These are phyloP conservation scores for Thalassiosira delicatula DNA, from an alignment of 352 stramenopile genomes.

Conservation along the genomic window DNA sequence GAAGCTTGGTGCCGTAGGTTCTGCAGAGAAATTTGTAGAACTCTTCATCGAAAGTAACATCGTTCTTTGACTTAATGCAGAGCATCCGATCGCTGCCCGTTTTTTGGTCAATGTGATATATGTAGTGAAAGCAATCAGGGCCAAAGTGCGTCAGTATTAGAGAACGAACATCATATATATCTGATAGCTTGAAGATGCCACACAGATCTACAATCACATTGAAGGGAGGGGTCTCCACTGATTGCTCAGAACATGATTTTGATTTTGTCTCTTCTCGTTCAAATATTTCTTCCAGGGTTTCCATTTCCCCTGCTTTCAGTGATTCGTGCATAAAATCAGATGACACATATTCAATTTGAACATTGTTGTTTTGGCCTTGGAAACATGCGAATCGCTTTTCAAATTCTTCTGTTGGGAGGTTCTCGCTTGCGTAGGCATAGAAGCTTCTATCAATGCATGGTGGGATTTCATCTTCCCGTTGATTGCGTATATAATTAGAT, in stretches of 20 bases:
- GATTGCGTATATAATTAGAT: conserved; percentile 66
- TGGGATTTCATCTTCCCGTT: conserved; percentile 67
- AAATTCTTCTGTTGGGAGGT: conserved; percentile 53
- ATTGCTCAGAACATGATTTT: neutral
- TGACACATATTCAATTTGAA: conserved; percentile 62
- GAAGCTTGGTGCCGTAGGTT: conserved; percentile 57
- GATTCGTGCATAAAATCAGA: conserved; percentile 72
- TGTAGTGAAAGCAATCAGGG: conserved; percentile 66
- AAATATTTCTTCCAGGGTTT: conserved; percentile 68
- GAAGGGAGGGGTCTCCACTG: conserved; percentile 49
- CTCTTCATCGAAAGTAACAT: conserved; percentile 75
- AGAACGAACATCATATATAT: conserved; percentile 64
- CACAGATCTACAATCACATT: conserved; percentile 75
- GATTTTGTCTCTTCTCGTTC: conserved; percentile 46
- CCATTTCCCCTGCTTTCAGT: conserved; percentile 65
- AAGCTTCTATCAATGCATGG: conserved; percentile 71
- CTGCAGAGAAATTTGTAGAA: conserved; percentile 71
- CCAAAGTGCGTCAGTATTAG: conserved; percentile 67
- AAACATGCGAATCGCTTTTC: conserved; percentile 63
- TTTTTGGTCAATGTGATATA: conserved; percentile 75
- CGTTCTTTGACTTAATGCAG: conserved; percentile 69
- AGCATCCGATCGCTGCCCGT: conserved; percentile 71
- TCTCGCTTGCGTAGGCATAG: conserved; percentile 71
- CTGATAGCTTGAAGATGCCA: conserved; percentile 74
- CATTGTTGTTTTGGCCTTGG: conserved; percentile 72